A percentile compares a stretch with the other conserved stretches of the same genome.
These are phyloP conservation scores for Mytilinidion resinicola DNA, from an alignment of 495 filamentous ascomycete species.

Conservation along the genomic window DNA sequence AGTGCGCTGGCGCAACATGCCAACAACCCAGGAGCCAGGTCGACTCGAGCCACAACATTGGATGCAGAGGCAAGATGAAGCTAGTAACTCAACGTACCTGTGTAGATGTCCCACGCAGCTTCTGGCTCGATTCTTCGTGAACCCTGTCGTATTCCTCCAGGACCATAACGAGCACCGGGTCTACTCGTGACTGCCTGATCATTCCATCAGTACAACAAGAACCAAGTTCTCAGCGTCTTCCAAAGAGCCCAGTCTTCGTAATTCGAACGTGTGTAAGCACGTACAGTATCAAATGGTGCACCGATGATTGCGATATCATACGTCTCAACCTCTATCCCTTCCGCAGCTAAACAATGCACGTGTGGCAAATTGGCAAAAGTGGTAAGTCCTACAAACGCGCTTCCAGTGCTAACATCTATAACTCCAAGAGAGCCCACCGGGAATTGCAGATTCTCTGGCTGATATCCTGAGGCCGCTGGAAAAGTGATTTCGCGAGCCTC, in stretches of 20 bases:
- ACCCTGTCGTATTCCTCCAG: constrained; percentile 44
- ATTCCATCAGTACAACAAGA: not conserved
- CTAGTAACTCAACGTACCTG: constrained; percentile 23
- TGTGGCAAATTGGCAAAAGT: constrained; percentile 48
- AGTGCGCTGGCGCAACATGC: no score
- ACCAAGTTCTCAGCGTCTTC: not conserved
- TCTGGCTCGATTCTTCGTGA: constrained; percentile 38
- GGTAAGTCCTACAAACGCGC: constrained; percentile 40
- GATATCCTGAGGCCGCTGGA: constrained; percentile 33
- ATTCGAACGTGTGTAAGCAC: not conserved
- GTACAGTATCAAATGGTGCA: constrained; percentile 51
- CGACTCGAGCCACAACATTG: no score
- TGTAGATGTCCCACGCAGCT: constrained; percentile 41
- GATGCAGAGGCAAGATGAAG: no score
- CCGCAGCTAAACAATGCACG: constrained; percentile 38
- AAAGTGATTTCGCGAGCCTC: constrained; percentile 39
- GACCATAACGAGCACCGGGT: constrained; percentile 48
- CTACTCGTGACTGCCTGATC: constrained; percentile 42
- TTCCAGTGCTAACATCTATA: constrained; percentile 32
- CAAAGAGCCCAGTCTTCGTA: no score
- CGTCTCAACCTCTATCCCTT: constrained; percentile 42
- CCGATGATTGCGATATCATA: constrained; percentile 83
- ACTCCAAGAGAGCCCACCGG: constrained; percentile 10
- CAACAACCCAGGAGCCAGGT: no score
- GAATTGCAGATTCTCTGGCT: constrained; percentile 13